Evolutionary conservation across 2,329 filamentous ascomycete genomes (phyloP).

Genomic region (Zymoseptoria crescenta): DNA sequence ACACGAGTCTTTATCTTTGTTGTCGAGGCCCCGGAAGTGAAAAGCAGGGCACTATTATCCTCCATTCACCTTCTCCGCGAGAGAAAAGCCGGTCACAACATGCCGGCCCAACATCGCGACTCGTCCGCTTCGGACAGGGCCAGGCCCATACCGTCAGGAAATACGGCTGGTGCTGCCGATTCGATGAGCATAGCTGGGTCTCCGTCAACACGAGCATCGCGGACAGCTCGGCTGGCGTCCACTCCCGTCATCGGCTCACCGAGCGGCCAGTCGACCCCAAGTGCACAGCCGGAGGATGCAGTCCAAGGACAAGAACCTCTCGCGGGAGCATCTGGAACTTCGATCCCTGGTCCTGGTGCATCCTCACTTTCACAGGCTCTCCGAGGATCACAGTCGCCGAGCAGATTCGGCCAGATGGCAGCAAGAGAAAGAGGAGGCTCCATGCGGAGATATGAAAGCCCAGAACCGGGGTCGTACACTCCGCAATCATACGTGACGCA

Average conservation of each 20-base stretch:
- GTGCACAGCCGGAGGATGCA: conserved; percentile 28
- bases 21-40: not conserved
- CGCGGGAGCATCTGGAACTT: conserved; percentile 48
- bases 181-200: conserved; percentile 24
- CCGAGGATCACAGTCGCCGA: conserved; percentile 63
- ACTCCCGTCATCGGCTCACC: conserved; percentile 21
- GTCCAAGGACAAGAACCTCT: conserved; percentile 56
- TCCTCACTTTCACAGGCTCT: conserved; percentile 86
- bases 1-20: not conserved
- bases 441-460: conserved; percentile 29
- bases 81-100: not conserved
- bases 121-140: conserved; percentile 1
- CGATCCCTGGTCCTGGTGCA: conserved; percentile 66
- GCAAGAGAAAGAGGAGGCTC: conserved; percentile 48
- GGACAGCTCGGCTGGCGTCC: conserved; percentile 24
- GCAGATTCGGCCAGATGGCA: conserved; percentile 53
- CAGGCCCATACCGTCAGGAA: conserved; percentile 17
- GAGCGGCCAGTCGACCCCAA: conserved; percentile 11
- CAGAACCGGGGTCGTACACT: conserved; percentile 70
- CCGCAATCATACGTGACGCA: conserved; percentile 46
- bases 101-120: not conserved
- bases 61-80: not conserved
- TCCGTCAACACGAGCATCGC: conserved; percentile 38
- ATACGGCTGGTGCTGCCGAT: conserved; percentile 14
- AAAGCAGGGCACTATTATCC: not conserved